Base-by-base conservation (phyloP, 2,329 filamentous ascomycete genomes). In the Aureobasidium sp. region DNA sequence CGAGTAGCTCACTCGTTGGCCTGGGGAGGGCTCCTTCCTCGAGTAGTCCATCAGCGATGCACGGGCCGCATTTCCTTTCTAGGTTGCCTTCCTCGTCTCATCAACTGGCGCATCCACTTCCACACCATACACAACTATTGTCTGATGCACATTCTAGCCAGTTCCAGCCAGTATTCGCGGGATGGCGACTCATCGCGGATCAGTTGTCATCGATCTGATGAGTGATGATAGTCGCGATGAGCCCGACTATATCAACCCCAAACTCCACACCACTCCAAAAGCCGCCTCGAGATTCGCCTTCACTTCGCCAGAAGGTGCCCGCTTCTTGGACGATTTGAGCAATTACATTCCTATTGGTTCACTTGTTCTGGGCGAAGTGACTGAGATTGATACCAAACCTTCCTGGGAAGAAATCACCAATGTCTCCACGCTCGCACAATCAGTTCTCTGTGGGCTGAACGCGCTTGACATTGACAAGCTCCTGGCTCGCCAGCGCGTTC, bases 271-370 rank as follows among this genome's bases (percentile, higher is more conserved):
- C 15, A 42, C 35, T 19, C 35, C 37, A 7, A 29, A 29, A 14
- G 2, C 33, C 19, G 5, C 22, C 7, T 5, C 49, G 7, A 54
- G 17, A 39, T 4, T n/a, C 17, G 14, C 14, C 7, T 11, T 4
- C 5, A 12, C 39, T 8, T 62, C 60, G 3, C 49, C 35, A 19
- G 61, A 60, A 35, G 62, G 56, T 14, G 9, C 17, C 6, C 19
- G 2, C 3, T 64, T 65, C 17, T 19, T 67, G 1, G 59, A 63
- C 1, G 47, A 69, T 33, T 50, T 69, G 17, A 40, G 61, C 11
- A 68, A 69, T 39, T 70, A 67, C 48, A 12, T 70, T 2, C 58
- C 69, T 2, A 56, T 70, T 7, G 69, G 69, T n/a, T 68, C 68
- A 48, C 45, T 70, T 1, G 39, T 47, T 8, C 61, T 66, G 19